phyloP scores from a whole-genome alignment of 148 eudicot species.

The Vaccinium corymbosum region DNA sequence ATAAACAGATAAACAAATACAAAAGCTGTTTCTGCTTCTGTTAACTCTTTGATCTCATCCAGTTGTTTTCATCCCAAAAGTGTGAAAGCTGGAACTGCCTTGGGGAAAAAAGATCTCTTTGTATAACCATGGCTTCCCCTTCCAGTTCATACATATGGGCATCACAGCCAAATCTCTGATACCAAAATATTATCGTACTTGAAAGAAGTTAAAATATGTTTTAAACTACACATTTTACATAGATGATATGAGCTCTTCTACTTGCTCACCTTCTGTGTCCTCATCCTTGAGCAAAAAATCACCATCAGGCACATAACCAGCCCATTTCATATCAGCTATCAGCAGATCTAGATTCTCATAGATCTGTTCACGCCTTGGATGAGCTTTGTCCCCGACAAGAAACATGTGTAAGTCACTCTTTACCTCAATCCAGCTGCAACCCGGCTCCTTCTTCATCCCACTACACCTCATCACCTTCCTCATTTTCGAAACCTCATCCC shows the following conservation, averaged over 20 bases:
- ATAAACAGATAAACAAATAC: neutral
- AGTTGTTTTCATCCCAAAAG: neutral
- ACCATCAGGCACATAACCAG: slow-evolving; percentile 21
- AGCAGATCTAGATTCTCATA: slow-evolving; percentile 46
- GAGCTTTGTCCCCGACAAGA: slow-evolving; percentile 69
- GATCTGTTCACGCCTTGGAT: slow-evolving; percentile 64
- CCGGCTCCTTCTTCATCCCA: slow-evolving; percentile 82
- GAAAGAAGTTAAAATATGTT: neutral
- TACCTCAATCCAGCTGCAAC: slow-evolving; percentile 94
- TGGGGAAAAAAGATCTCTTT: neutral
- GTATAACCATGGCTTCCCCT: neutral
- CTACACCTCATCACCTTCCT: slow-evolving; percentile 55
- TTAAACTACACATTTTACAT: neutral
- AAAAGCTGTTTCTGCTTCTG: neutral
- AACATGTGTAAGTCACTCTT: slow-evolving; percentile 71
- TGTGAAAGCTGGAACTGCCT: neutral
- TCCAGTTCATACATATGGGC: neutral
- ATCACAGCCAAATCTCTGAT: neutral
- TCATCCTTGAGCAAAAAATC: slow-evolving; percentile 19
- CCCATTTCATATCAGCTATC: slow-evolving; percentile 56
- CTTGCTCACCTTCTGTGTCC: slow-evolving; percentile 15
- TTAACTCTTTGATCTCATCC: neutral
- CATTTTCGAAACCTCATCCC: slow-evolving; percentile 52
- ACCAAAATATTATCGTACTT: neutral
- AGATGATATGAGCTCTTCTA: slow-evolving; percentile 15